Evolutionary conservation across 495 filamentous ascomycete genomes (phyloP).

Genomic region (Aspergillus baeticus): DNA sequence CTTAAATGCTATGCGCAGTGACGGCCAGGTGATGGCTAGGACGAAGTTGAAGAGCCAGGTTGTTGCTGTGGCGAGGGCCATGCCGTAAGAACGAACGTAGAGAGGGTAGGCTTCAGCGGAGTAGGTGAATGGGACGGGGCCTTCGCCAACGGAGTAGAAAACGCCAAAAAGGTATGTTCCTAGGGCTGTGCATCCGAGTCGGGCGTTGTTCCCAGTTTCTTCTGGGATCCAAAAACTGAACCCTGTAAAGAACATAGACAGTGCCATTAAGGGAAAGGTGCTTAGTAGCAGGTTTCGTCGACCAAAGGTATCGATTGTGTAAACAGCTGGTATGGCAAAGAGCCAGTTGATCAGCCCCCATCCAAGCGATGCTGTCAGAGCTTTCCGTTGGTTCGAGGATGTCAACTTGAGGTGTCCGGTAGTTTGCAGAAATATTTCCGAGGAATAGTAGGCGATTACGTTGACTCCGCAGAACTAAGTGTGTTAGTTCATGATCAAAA

Average conservation of each 20-base stretch:
- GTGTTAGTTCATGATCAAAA: neutral
- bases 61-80: constrained; percentile 52
- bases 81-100: constrained; percentile 68
- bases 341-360: constrained; percentile 79
- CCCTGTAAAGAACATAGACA: constrained; percentile 75
- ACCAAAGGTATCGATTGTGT: constrained; percentile 83
- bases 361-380: constrained; percentile 68
- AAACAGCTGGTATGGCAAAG: constrained; percentile 74
- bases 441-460: constrained; percentile 57
- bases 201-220: constrained; percentile 36
- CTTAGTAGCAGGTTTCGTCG: constrained; percentile 73
- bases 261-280: constrained; percentile 75
- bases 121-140: constrained; percentile 83
- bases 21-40: constrained; percentile 65
- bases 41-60: constrained; percentile 60
- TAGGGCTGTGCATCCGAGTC: constrained; percentile 58
- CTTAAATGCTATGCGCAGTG: constrained; percentile 50
- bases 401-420: constrained; percentile 10
- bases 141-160: constrained; percentile 77
- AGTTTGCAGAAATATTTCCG: constrained; percentile 51
- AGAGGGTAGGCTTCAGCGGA: constrained; percentile 75
- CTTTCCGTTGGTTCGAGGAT: constrained; percentile 48
- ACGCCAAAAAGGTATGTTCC: constrained; percentile 76
- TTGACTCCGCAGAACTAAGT: constrained; percentile 46
- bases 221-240: constrained; percentile 75